Base-by-base conservation (phyloP, 1,284 basidiomycete genomes). In the Malassezia nana region DNA sequence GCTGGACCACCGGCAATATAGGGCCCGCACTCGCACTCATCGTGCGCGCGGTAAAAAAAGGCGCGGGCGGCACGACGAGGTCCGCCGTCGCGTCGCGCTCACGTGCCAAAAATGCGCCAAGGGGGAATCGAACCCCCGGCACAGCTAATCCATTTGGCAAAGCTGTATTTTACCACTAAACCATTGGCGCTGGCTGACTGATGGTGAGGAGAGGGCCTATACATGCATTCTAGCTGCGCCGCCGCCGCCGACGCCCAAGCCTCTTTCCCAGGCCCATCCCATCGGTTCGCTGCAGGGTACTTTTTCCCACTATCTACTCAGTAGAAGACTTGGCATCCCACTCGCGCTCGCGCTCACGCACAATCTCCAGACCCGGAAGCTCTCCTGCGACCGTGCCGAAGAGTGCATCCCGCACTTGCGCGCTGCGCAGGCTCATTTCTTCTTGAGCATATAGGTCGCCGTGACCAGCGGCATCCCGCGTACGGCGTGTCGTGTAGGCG, bases 1-100 rank as follows among this genome's bases (percentile, higher is more conserved):
- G 71, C 52, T 76, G 77, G 61, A 81, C 67, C 32, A 80, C 79
- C 22, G 80, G 80, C 24, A 82, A 76, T 53, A 64, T 62, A 43
- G 65, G 62, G 7, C 62, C 65, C 25, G 30, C 25, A 30, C 41
- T 38, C 8, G 28, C 43, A 18, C 43, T 50, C 54, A 56, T 56
- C 30, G 43, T 48, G 28, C 24, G 31, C 30, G 18, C 33, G 32
- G 45, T 33, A 46, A 26, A 20, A 13, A 18, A 31, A 32, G 22
- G 32, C 30, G 29, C 43, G 45, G 32, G 22, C 18, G 16, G 42
- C 25, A 16, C 26, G 12, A 20, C 42, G 15, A 13, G 22, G 28
- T 13, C 25, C 28, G 28, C 13, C 8, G 12, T 10, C 29, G 29
- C 26, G 18, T 30, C 42, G 42, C 29, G 42, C 29, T 20, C 25